phyloP scores from a whole-genome alignment of 768 basidiomycete genomes.

The Boletus coccyginus region DNA sequence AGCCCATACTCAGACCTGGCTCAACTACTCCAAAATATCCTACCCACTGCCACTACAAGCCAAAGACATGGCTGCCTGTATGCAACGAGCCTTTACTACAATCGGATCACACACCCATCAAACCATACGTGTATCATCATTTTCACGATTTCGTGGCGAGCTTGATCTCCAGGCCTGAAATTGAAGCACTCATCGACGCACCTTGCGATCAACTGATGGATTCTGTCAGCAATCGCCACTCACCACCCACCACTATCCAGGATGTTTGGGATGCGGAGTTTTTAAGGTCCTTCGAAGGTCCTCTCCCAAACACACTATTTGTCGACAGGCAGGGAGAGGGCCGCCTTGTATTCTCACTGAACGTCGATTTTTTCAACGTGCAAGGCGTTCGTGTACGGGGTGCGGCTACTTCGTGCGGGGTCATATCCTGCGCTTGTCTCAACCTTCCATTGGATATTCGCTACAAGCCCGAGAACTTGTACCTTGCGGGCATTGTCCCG shows the following conservation, averaged over 20 bases:
- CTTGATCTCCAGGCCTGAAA: neutral
- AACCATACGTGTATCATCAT: slow-evolving; percentile 7
- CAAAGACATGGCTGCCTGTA: neutral
- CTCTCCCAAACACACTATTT: no score
- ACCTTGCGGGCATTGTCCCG: slow-evolving; percentile 36
- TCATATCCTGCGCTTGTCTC: slow-evolving; percentile 7
- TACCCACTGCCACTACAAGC: neutral
- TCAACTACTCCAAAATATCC: no score
- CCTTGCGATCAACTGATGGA: neutral
- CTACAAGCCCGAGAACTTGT: slow-evolving; percentile 40
- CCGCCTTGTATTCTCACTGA: no score
- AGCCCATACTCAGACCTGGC: no score
- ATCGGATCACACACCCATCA: neutral
- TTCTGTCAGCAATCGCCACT: neutral
- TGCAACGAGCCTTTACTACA: neutral
- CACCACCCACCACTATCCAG: no score
- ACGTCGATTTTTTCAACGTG: no score
- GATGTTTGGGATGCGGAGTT: no score
- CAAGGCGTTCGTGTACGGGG: no score
- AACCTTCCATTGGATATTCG: slow-evolving; percentile 36
- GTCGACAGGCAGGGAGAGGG: no score
- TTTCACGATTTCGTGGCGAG: slow-evolving; percentile 1
- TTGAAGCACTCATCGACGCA: neutral
- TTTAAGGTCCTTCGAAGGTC: no score
- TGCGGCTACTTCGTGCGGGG: neutral